Evolutionary conservation across 2,329 filamentous ascomycete genomes (phyloP).

Genomic region (Xylaria sp.): DNA sequence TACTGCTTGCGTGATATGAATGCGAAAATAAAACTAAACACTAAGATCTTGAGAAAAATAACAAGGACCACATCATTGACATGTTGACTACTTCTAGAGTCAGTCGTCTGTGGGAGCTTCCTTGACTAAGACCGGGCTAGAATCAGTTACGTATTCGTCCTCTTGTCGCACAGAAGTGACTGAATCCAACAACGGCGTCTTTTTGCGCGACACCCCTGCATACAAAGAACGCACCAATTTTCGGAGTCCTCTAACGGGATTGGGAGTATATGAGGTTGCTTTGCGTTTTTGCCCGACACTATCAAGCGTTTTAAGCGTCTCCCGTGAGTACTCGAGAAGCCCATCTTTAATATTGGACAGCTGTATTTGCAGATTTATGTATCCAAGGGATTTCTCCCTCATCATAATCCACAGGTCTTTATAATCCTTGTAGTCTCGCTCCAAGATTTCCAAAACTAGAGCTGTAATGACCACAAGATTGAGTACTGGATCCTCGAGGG

Average conservation of each 20-base stretch:
- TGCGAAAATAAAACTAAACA: too few relatives aligned
- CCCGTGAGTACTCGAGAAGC: slow-evolving; percentile 1
- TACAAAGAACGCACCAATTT: too few relatives aligned
- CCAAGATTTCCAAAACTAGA: slow-evolving; percentile 8
- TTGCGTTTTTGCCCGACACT: not conserved
- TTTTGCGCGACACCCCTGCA: too few relatives aligned
- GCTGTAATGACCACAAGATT: slow-evolving; percentile 4
- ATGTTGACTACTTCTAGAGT: not conserved
- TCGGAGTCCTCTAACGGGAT: not conserved
- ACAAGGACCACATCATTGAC: not conserved
- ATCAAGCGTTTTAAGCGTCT: not conserved
- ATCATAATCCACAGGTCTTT: slow-evolving; percentile 16
- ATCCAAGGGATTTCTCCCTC: not conserved
- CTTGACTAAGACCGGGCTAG: not conserved
- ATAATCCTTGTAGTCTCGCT: not conserved
- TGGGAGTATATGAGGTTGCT: not conserved
- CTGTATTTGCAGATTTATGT: slow-evolving; percentile 7
- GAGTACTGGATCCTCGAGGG: not conserved
- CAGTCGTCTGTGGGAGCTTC: not conserved
- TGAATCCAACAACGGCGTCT: too few relatives aligned
- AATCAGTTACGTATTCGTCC: not conserved
- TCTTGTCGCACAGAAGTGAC: too few relatives aligned
- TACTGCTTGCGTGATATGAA: too few relatives aligned
- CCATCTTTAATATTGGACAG: not conserved
- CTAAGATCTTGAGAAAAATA: too few relatives aligned